Base-by-base conservation (phyloP, 176 grass and related monocot genomes). In the Urochloa ruziziensis region DNA sequence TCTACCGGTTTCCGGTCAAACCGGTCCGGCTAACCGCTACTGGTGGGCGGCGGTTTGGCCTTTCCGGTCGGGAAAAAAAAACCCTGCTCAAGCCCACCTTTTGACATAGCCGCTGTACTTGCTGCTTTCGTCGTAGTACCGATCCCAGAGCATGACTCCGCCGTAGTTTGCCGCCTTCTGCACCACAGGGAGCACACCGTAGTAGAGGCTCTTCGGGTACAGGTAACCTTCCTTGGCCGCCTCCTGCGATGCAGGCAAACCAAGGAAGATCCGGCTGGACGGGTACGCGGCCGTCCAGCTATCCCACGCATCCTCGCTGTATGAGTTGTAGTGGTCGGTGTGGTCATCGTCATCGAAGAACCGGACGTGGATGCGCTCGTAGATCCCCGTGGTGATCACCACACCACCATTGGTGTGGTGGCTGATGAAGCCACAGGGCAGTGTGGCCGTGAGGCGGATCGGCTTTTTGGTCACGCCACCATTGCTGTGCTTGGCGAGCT, bases 151-250 rank as follows among this genome's bases (percentile, higher is more conserved):
- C 77, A 80, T 67, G 19, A 80, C 15, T 2, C 77, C 77, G 29
- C 77, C 77, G 44, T 80, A 80, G 62, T 80, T 80, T 29, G 30
- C 19, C 18, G 62, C 62, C 61, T 67, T 80, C 58, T 61, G 58
- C 58, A 61, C 58, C 25, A 13, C 25, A 10, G 58, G 58, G 10
- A 61, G 58, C 58, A 80, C 40, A n/a, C 42, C 68, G 13, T 47
- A 42, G 68, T 42, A 42, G 40, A 71, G n/a, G 12, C 23, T 28
- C n/a, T 72, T 72, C 1, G 69, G 69, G 43, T 49, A 27, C 13
- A 72, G 39, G 44, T 52, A 73, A 2, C 44, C 44, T 14, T 19
- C 29, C 48, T 30, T 64, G 0, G 72, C 48, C 28, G 6, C 46
- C 72, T 33, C 10, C 10, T 17, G 32, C 6, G 62, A 75, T 18